phyloP scores from a whole-genome alignment of 1,284 basidiomycete genomes.

The Sanguinoderma infundibulare region DNA sequence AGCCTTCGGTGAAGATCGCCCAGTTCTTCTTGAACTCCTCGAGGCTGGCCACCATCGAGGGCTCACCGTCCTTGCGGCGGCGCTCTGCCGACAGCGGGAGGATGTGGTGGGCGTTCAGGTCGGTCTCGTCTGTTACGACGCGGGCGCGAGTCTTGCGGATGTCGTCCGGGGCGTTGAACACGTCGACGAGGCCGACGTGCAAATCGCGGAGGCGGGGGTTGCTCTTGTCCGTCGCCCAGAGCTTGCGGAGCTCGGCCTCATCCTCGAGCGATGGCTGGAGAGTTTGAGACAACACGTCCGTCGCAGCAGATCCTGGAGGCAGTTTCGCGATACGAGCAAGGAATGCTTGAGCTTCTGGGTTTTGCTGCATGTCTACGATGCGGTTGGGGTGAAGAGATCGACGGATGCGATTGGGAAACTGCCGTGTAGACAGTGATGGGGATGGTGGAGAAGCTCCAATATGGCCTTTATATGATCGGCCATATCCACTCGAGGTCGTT shows the following conservation, averaged over 20 bases:
- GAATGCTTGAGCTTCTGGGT: slow-evolving; percentile 45
- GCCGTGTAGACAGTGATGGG: neutral
- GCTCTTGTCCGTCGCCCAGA: slow-evolving; percentile 56
- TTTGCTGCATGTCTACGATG: slow-evolving; percentile 29
- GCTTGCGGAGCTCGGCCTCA: slow-evolving; percentile 54
- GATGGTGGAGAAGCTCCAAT: neutral
- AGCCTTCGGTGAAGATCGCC: slow-evolving; percentile 60
- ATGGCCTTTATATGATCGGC: neutral
- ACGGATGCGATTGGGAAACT: neutral
- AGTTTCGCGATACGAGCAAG: slow-evolving; percentile 43
- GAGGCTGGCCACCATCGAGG: slow-evolving; percentile 48
- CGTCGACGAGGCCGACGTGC: slow-evolving; percentile 59
- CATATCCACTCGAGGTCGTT: too few relatives aligned
- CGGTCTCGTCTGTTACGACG: slow-evolving; percentile 31
- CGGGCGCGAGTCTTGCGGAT: slow-evolving; percentile 48
- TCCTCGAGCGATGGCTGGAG: slow-evolving; percentile 57
- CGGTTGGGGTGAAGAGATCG: neutral
- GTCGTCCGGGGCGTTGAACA: slow-evolving; percentile 51
- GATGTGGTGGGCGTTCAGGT: slow-evolving; percentile 33
- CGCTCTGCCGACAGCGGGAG: slow-evolving; percentile 34
- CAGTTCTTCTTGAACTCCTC: slow-evolving; percentile 65
- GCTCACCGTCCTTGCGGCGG: slow-evolving; percentile 40
- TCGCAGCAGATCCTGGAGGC: slow-evolving; percentile 42
- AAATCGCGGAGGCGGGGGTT: slow-evolving; percentile 48
- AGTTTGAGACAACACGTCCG: slow-evolving; percentile 40